A percentile compares a stretch with the other conserved stretches of the same genome.
phyloP scores from a whole-genome alignment of 768 basidiomycete species.

The Phanerodontia chrysosporium region DNA sequence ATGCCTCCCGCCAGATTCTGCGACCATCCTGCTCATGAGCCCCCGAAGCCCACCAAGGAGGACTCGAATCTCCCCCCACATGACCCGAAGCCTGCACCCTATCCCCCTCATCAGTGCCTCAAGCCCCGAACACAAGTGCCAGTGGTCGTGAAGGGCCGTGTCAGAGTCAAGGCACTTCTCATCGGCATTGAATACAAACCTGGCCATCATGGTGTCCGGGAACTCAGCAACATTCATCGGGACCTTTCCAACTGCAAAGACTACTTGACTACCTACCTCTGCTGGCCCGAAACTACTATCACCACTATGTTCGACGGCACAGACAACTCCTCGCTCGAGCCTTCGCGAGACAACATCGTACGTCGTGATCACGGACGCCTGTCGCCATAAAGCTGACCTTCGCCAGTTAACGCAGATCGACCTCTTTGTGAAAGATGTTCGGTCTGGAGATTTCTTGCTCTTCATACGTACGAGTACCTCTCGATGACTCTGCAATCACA shows the following conservation, averaged over 20 bases:
- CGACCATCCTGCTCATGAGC: too few species aligned
- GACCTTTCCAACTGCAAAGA: constrained; percentile 3
- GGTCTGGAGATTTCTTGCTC: not conserved
- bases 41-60: too few species aligned
- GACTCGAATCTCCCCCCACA: too few species aligned
- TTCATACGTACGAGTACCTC: not conserved
- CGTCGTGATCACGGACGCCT: not conserved
- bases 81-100: too few species aligned
- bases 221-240: not conserved
- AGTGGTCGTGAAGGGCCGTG: not conserved
- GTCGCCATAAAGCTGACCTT: not conserved
- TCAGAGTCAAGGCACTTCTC: constrained; percentile 2
- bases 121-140: not conserved
- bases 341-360: not conserved
- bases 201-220: not conserved
- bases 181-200: constrained; percentile 9
- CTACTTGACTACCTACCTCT: not conserved
- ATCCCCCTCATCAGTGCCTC: not conserved
- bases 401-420: not conserved
- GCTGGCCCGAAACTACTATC: not conserved
- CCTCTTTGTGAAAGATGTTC: not conserved
- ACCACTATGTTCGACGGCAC: not conserved
- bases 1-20: too few species aligned
- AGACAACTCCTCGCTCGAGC: not conserved
- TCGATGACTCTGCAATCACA: not conserved